Conservation (phyloP, 495 filamentous ascomycete species). For the Astrocystis sublimbata region DNA sequence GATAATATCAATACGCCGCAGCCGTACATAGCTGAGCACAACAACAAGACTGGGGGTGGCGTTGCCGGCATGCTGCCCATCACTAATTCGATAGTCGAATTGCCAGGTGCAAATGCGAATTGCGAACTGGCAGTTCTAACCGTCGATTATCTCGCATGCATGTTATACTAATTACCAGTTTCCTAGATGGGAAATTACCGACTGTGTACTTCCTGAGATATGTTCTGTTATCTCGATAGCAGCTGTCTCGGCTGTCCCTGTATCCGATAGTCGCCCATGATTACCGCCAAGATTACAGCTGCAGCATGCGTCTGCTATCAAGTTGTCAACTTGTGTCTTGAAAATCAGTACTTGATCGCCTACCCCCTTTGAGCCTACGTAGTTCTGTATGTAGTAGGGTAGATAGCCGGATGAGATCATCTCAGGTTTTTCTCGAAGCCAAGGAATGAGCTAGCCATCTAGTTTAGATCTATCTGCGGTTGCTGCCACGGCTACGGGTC, state of each 20-base stretch:
- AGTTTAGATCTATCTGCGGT: neutral
- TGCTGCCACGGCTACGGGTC: neutral
- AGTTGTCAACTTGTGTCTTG: no score
- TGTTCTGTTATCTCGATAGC: neutral
- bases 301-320: no score
- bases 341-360: neutral
- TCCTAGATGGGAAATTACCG: neutral
- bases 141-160: neutral
- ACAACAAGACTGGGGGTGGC: no score
- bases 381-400: neutral
- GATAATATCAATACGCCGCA: no score
- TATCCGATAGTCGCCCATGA: no score
- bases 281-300: neutral
- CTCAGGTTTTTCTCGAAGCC: neutral
- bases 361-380: neutral
- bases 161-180: neutral
- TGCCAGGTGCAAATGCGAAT: no score
- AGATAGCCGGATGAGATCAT: neutral
- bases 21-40: no score
- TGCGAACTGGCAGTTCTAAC: neutral
- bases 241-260: no score
- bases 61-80: no score
- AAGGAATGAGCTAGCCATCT: neutral
- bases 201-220: no score
- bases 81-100: no score